These are phyloP conservation scores for Sphagnum magellanicum DNA, from an alignment of 228 moss, liverwort and hornwort species.

Conservation along the genomic window DNA sequence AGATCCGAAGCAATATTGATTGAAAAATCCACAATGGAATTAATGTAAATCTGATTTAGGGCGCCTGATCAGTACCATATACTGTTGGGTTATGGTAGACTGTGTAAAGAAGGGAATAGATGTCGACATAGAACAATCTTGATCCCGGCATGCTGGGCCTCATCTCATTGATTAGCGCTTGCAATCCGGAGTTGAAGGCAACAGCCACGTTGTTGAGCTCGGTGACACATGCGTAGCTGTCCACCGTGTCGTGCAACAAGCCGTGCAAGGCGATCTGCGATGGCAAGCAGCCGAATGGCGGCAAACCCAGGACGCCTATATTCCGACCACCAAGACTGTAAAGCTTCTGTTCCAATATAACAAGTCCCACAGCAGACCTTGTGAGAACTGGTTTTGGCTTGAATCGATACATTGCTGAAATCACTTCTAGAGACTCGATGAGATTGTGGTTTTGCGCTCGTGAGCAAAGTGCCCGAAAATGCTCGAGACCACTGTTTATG, in stretches of 20 bases:
- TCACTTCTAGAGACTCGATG: background rate
- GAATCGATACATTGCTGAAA: background rate
- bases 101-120: background rate
- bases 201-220: constrained; percentile 6
- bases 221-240: constrained; percentile 5
- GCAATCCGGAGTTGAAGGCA: constrained; percentile 15
- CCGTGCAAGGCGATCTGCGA: background rate
- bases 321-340: background rate
- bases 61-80: constrained; percentile 13
- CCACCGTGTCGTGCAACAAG: background rate
- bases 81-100: constrained; percentile 5
- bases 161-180: constrained; percentile 3
- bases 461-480: background rate
- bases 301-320: background rate
- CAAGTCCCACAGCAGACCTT: background rate
- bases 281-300: constrained; percentile 1
- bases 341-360: background rate
- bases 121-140: constrained; percentile 18
- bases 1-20: background rate
- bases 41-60: too few species aligned
- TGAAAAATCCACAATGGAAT: background rate
- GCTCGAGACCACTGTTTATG: background rate
- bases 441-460: background rate
- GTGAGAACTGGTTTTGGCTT: background rate
- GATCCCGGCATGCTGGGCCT: constrained; percentile 14